Base-by-base conservation (phyloP, 2,329 filamentous ascomycete genomes). In the Trichoderma arundinaceum region DNA sequence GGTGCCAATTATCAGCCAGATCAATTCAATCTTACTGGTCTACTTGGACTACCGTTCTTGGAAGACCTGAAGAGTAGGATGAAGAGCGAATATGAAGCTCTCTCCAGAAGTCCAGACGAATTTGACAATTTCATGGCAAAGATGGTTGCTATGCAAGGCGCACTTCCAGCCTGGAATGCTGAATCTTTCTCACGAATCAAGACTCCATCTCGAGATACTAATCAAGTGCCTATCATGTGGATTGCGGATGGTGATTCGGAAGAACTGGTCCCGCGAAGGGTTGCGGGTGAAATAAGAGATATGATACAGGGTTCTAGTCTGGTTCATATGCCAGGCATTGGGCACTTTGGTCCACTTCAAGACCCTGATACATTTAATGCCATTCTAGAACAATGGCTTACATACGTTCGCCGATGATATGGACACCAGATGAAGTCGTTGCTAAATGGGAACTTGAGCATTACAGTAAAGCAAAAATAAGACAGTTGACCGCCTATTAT, bases 1-100 rank as follows among this genome's bases (percentile, higher is more conserved):
- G 59, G 46, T 3, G 59, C 59, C 13, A 62, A 62, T 49, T 62
- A 62, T 13, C 43, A 54, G 7, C 32, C 59, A 9, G 46, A 62
- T 22, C 59, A 62, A 41, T 22, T 35, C 15, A 41, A 65, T 17
- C 5, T 56, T 28, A 39, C 35, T 10, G 52, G 52, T 7, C 19
- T 56, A 5, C 13, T 56, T 7, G 52, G 33, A 13, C 9, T 56
- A 3, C 52, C 52, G 22, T 56, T 56, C 35, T 15, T 56, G 35
- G 52, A 6, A 3, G 52, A 56, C n/a, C 13, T 56, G 15, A 38
- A 56, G 22, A 56, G 13, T 5, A n/a, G 52, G 8, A 56, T 56
- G 35, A 56, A 28, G 7, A 39, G 12, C n/a, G 52, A 56, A 17
- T 56, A 56, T 12, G 13, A 56, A 10, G 35, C 35, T 41, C 38